These are phyloP conservation scores for Vinca minor DNA, from an alignment of 257 asterid species.

Conservation along the genomic window DNA sequence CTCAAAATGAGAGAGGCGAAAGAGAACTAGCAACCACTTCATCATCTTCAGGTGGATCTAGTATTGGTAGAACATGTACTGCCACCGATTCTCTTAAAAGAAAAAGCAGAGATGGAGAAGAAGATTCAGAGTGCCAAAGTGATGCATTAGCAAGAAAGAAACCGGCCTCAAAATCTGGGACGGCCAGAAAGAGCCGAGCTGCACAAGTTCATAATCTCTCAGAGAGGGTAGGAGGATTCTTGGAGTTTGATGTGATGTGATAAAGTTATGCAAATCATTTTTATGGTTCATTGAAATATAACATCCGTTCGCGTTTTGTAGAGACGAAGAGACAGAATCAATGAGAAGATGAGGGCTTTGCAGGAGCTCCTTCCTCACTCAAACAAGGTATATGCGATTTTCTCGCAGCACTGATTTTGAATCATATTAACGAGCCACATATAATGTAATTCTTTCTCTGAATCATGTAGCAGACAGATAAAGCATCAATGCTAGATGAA, in stretches of 20 bases:
- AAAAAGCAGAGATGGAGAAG: slow-evolving; percentile 47
- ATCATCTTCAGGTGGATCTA: slow-evolving; percentile 66
- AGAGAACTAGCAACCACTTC: slow-evolving; percentile 34
- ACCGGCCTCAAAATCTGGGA: slow-evolving; percentile 41
- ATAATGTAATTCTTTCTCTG: background rate
- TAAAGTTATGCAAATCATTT: background rate
- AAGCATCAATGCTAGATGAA: slow-evolving; percentile 85
- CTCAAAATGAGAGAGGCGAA: slow-evolving; percentile 31
- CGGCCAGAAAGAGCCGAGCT: slow-evolving; percentile 54
- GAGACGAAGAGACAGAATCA: slow-evolving; percentile 80
- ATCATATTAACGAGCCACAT: too few species aligned
- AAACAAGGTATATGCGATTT: too few species aligned
- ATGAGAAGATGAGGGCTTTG: slow-evolving; percentile 81
- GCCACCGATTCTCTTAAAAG: slow-evolving; percentile 44
- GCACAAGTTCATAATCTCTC: slow-evolving; percentile 88
- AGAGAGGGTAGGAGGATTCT: slow-evolving; percentile 61
- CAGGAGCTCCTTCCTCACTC: slow-evolving; percentile 87
- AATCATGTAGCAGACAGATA: slow-evolving; percentile 46
- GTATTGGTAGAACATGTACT: slow-evolving; percentile 40
- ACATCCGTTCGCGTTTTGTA: slow-evolving; percentile 17
- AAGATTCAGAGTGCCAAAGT: slow-evolving; percentile 62
- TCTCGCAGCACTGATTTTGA: too few species aligned
- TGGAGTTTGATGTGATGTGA: background rate
- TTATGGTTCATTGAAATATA: background rate
- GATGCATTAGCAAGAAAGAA: slow-evolving; percentile 56